phyloP scores from a whole-genome alignment of 2,329 filamentous ascomycete species.

The Dactylellina haptotyla region DNA sequence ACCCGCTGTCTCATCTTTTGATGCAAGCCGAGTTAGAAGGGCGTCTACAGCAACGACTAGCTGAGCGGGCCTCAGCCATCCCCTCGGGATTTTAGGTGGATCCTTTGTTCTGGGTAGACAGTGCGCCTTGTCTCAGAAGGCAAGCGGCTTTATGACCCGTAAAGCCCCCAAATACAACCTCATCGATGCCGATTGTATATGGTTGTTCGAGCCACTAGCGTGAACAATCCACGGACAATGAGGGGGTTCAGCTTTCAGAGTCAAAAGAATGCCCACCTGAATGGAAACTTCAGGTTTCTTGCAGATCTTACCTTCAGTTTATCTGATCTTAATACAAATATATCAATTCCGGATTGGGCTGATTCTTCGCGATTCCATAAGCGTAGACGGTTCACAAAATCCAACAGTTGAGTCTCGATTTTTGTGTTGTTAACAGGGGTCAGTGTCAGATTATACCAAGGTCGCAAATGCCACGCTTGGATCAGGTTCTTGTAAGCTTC shows the following conservation, averaged over 20 bases:
- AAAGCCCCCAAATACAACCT: background rate
- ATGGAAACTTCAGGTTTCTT: too few species aligned
- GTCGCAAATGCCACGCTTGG: background rate
- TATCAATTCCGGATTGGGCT: background rate
- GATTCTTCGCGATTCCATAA: too few species aligned
- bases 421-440: too few species aligned
- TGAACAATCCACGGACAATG: too few species aligned
- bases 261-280: too few species aligned
- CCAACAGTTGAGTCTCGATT: background rate
- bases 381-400: slow-evolving; percentile 5
- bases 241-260: too few species aligned
- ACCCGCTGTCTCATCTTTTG: background rate
- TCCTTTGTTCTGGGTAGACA: background rate
- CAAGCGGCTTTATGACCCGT: background rate
- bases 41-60: background rate
- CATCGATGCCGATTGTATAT: too few species aligned
- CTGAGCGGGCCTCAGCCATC: background rate
- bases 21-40: background rate
- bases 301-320: too few species aligned
- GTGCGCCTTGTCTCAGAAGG: background rate
- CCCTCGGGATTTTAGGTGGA: background rate
- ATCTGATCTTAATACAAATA: too few species aligned
- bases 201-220: too few species aligned
- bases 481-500: too few species aligned
- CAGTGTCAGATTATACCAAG: too few species aligned